phyloP scores from a whole-genome alignment of 2,329 filamentous ascomycete genomes.

The Stylonectria norvegica region DNA sequence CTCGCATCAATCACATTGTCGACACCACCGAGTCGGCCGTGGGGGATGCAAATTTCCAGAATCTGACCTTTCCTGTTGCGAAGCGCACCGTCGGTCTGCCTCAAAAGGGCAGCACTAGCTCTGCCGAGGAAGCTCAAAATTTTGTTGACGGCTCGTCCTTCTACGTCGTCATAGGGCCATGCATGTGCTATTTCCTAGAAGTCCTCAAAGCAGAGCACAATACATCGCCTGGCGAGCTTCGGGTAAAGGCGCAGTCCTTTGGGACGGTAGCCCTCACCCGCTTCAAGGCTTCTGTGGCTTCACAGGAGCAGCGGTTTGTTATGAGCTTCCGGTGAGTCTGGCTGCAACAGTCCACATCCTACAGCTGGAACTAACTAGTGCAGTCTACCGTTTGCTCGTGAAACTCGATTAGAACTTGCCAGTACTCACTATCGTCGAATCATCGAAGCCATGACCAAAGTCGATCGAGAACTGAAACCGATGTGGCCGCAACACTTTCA shows the following conservation, averaged over 20 bases:
- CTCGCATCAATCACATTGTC: slow-evolving; percentile 46
- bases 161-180: slow-evolving; percentile 52
- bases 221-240: slow-evolving; percentile 44
- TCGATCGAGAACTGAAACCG: slow-evolving; percentile 54
- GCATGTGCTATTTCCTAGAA: slow-evolving; percentile 51
- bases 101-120: slow-evolving; percentile 40
- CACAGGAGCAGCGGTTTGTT: slow-evolving; percentile 54
- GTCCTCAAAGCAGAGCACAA: slow-evolving; percentile 44
- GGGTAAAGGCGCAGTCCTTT: slow-evolving; percentile 47
- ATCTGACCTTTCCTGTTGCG: slow-evolving; percentile 50
- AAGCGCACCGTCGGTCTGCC: slow-evolving; percentile 42
- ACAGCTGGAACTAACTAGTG: slow-evolving; percentile 8
- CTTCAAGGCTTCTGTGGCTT: slow-evolving; percentile 48
- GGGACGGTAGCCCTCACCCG: slow-evolving; percentile 52
- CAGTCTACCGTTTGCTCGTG: slow-evolving; percentile 42
- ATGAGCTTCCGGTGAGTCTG: slow-evolving; percentile 50
- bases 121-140: slow-evolving; percentile 44
- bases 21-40: slow-evolving; percentile 40
- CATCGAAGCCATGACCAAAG: slow-evolving; percentile 51
- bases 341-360: neutral
- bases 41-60: slow-evolving; percentile 27
- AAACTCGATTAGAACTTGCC: slow-evolving; percentile 48
- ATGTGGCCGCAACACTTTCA: slow-evolving; percentile 57
- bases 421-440: slow-evolving; percentile 54
- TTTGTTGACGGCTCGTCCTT: slow-evolving; percentile 49